Evolutionary conservation across 2,329 filamentous ascomycete genomes (phyloP), one percentile per base, ranked within the genome.

Genomic region (Eutypa lata): DNA sequence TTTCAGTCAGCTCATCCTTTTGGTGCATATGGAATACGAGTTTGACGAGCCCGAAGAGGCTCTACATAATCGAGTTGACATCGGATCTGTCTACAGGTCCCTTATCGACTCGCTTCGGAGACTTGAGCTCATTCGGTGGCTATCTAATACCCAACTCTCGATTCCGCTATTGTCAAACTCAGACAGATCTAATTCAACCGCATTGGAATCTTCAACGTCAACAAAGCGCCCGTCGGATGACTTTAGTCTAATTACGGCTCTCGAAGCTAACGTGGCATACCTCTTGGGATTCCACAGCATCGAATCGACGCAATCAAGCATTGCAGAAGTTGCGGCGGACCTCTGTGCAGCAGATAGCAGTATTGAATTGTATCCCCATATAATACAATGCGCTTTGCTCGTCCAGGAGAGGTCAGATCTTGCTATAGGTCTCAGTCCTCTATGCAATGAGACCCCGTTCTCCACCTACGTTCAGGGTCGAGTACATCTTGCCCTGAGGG

Each of bases 11-110:
- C 75, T 97, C 2, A 80, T 94, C 2, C 79, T 99, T 7, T 78
- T 96, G 16, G 81, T 94, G 10, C 91, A 97, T 68, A 88, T 97
- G 79, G 88, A 94, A 67, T 87, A 86, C 38, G 90, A 94, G 65
- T 82, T 90, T 50, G 88, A 92, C 53, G 82, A 86, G 58, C 84
- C 87, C 42, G 85, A 90, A 40, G 82, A 89, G 16, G 83, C 83
- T 2, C 75, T 85, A 33, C 80, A 82, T 58, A 71, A 77, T 38
- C 73, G 78, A 19, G 74, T 89, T 8, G 82, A 87, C 26, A 87
- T 94, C 53, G 83, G 88, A 48, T 73, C 76, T 1, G 83, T 93
- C 35, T 93, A 88, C 71, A 73, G 83, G 63, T 79, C 82, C 46
- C 77, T 97, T 6, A 76, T 94, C 33, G 75, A 78, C n/a, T 80